phyloP scores from a whole-genome alignment of 768 basidiomycete species.

The Tulasnella sp. region DNA sequence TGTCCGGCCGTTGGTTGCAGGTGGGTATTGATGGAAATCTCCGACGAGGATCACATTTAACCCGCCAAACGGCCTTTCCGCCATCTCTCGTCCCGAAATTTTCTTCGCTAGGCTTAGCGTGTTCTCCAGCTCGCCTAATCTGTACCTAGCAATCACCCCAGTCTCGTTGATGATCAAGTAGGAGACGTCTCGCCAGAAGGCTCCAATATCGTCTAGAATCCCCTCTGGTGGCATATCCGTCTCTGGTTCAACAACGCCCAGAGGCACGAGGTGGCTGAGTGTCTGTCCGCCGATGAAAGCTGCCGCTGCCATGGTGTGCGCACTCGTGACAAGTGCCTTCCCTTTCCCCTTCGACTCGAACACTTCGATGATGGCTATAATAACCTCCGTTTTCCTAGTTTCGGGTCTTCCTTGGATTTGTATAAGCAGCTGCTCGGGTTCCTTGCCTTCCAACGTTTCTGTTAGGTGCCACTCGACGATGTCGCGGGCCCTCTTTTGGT shows the following conservation, averaged over 20 bases:
- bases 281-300: constrained; percentile 30
- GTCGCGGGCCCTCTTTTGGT: constrained; percentile 30
- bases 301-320: constrained; percentile 34
- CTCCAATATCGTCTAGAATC: neutral
- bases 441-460: constrained; percentile 19
- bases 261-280: neutral
- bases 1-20: constrained; percentile 8
- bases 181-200: neutral
- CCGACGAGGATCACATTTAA: constrained; percentile 30
- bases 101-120: constrained; percentile 11
- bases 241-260: neutral
- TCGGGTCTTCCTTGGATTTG: constrained; percentile 35
- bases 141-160: constrained; percentile 28
- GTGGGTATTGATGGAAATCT: constrained; percentile 27
- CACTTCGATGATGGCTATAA: constrained; percentile 30
- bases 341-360: constrained; percentile 22
- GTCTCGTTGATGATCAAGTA: constrained; percentile 33
- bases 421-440: constrained; percentile 30
- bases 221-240: neutral
- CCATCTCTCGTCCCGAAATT: neutral
- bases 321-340: constrained; percentile 25
- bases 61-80: constrained; percentile 24
- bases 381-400: constrained; percentile 35
- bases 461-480: constrained; percentile 29
- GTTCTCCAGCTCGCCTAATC: constrained; percentile 23